A percentile compares a stretch with the other conserved stretches of the same genome.
These are phyloP conservation scores for Cladosporium velox DNA, from an alignment of 2,329 filamentous ascomycete species.

Conservation along the genomic window DNA sequence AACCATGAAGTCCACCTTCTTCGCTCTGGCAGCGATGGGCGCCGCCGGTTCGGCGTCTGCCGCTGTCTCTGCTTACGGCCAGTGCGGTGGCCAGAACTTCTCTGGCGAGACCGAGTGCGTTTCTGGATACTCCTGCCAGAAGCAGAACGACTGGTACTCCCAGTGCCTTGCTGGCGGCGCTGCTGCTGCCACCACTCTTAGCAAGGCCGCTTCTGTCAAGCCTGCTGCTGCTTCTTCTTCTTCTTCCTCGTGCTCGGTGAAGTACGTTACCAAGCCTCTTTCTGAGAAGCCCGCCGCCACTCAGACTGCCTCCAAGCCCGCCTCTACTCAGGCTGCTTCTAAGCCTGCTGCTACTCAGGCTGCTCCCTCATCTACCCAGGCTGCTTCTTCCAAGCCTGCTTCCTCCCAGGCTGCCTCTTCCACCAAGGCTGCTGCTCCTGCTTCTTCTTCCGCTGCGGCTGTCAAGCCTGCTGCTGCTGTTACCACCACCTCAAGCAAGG, in stretches of 20 bases:
- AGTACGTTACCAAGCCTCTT: neutral
- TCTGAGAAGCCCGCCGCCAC: neutral
- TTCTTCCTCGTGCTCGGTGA: neutral
- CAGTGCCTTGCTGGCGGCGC: conserved; percentile 32
- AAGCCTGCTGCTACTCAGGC: conserved; percentile 19
- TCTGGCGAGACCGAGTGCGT: conserved; percentile 35
- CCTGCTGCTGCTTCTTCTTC: neutral
- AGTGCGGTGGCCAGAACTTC: conserved; percentile 35
- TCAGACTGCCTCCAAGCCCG: neutral
- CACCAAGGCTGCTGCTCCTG: conserved; percentile 23
- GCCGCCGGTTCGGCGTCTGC: conserved; percentile 20
- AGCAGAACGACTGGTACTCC: conserved; percentile 35
- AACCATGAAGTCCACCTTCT: conserved; percentile 18
- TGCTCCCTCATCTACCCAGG: conserved; percentile 21
- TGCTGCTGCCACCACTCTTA: neutral
- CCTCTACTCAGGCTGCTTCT: neutral
- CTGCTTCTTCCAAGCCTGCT: conserved; percentile 25
- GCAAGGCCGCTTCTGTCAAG: neutral
- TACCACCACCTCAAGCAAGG: conserved; percentile 16
- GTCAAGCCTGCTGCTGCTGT: conserved; percentile 22
- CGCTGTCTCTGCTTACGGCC: conserved; percentile 25
- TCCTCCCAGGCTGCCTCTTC: conserved; percentile 24
- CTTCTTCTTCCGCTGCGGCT: conserved; percentile 23
- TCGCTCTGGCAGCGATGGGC: conserved; percentile 20
- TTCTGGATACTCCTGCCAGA: conserved; percentile 34